These are phyloP conservation scores for Kuraishia hungarica DNA, from an alignment of 805 yeast species.

Conservation along the genomic window DNA sequence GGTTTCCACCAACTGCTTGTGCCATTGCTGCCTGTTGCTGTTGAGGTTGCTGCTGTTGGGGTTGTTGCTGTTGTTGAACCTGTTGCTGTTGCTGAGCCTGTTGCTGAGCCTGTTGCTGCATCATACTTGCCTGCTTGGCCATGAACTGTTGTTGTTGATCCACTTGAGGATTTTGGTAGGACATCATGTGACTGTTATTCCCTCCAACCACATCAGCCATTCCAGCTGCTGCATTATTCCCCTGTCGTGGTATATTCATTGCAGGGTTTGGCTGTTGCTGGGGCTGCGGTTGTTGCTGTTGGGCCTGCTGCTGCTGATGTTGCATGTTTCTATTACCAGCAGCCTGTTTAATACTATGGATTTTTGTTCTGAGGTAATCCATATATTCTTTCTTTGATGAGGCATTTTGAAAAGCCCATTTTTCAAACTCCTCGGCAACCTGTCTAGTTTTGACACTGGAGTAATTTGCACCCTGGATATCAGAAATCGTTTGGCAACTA, in stretches of 20 bases:
- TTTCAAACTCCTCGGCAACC: slow-evolving; percentile 66
- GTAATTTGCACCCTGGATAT: slow-evolving; percentile 22
- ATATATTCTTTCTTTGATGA: slow-evolving; percentile 50
- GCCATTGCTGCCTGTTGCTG: slow-evolving; percentile 10
- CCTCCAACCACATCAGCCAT: slow-evolving; percentile 6
- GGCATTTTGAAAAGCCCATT: slow-evolving; percentile 51
- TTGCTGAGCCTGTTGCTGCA: slow-evolving; percentile 17
- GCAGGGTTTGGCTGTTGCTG: slow-evolving; percentile 17
- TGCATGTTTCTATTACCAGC: slow-evolving; percentile 18
- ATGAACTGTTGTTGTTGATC: slow-evolving; percentile 13
- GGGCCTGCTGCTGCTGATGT: slow-evolving; percentile 15
- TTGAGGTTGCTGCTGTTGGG: slow-evolving; percentile 13
- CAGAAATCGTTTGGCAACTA: slow-evolving; percentile 19
- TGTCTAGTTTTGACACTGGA: slow-evolving; percentile 32
- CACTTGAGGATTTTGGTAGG: slow-evolving; percentile 14
- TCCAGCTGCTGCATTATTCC: slow-evolving; percentile 16
- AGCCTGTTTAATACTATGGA: slow-evolving; percentile 28
- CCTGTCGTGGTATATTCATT: slow-evolving; percentile 13
- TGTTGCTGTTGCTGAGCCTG: slow-evolving; percentile 18
- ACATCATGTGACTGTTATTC: slow-evolving; percentile 3
- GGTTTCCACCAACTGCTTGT: background rate
- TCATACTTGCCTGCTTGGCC: slow-evolving; percentile 1
- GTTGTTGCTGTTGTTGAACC: slow-evolving; percentile 19
- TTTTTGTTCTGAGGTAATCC: slow-evolving; percentile 34
- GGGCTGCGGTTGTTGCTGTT: slow-evolving; percentile 13